Evolutionary conservation across 164 flowering plant genomes (phyloP).

Genomic region (Umbellularia californica): DNA sequence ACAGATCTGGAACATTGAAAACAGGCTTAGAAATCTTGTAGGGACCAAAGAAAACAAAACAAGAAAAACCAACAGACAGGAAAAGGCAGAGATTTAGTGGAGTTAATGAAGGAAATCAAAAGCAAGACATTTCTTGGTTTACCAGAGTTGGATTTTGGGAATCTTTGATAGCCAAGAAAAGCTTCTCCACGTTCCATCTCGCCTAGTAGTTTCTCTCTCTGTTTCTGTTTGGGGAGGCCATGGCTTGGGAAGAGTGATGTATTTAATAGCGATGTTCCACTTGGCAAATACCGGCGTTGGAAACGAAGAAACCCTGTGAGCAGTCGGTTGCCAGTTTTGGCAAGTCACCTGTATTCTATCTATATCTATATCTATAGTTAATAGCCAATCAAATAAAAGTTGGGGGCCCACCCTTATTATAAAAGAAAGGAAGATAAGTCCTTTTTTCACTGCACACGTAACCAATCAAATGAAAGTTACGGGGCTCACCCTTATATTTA

Average conservation of each 20-base stretch:
- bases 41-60: not conserved
- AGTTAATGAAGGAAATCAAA: not conserved
- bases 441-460: too few relatives aligned
- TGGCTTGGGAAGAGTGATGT: constrained; percentile 11
- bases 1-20: not conserved
- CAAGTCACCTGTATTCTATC: too few relatives aligned
- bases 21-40: not conserved
- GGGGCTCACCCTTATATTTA: too few relatives aligned
- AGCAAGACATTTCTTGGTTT: not conserved
- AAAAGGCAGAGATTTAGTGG: not conserved
- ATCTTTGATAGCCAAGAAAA: constrained; percentile 48
- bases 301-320: constrained; percentile 21
- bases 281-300: constrained; percentile 25
- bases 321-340: too few relatives aligned
- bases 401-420: too few relatives aligned
- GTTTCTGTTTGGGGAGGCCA: constrained; percentile 3
- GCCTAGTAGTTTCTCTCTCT: not conserved
- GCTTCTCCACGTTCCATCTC: constrained; percentile 49
- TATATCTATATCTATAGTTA: too few relatives aligned
- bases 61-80: not conserved
- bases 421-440: too few relatives aligned
- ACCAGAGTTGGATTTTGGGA: constrained; percentile 35
- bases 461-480: too few relatives aligned
- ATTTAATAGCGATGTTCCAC: constrained; percentile 21
- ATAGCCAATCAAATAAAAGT: too few relatives aligned